Base-by-base conservation (phyloP, 768 basidiomycete genomes). In the Tulasnella sp. region DNA sequence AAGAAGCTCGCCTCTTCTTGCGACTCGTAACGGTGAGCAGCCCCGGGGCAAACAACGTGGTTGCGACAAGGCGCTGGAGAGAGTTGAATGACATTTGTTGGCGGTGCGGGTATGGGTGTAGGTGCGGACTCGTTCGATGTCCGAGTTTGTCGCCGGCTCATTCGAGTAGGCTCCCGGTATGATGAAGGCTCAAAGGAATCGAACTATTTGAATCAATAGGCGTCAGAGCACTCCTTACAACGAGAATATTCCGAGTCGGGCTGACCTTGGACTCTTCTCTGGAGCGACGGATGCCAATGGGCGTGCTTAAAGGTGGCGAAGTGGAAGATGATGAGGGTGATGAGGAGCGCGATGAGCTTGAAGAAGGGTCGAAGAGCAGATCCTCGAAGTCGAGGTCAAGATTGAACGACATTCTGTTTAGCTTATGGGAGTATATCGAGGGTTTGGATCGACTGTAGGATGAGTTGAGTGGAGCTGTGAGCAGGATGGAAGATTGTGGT, bases 301-400 rank as follows among this genome's bases (percentile, higher is more conserved):
- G 10, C 3, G 41, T 45, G 42, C 17, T n/a, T 23, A 13, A 24
- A 21, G 29, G 34, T 26, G 17, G 42, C 48, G 29, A 45, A 15
- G 19, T 38, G 2, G 50, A 11, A 45, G 58, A 29, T 30, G 32
- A 29, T 38, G 47, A 51, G 48, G 8, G 51, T 52, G 29, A 51
- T 59, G 50, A 29, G 47, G 50, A 59, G 58, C 47, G 48, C 7
- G 58, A 59, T 21, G 58, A 59, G 38, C 43, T 21, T 24, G 56
- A 58, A 3, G 58, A 48, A 34, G 29, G 26, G 43, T 48, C 56
- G 32, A 59, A 59, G 47, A 59, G 45, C 23, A 59, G 47, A 38
- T 59, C 58, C 42, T 59, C 58, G 50, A 59, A 59, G 42, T 44
- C 49, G 21, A 59, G 50, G 26, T 59, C 58, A 15, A 38, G 34